Conservation (phyloP, 345 rosid species). For the Arabidopsis suecica region DNA sequence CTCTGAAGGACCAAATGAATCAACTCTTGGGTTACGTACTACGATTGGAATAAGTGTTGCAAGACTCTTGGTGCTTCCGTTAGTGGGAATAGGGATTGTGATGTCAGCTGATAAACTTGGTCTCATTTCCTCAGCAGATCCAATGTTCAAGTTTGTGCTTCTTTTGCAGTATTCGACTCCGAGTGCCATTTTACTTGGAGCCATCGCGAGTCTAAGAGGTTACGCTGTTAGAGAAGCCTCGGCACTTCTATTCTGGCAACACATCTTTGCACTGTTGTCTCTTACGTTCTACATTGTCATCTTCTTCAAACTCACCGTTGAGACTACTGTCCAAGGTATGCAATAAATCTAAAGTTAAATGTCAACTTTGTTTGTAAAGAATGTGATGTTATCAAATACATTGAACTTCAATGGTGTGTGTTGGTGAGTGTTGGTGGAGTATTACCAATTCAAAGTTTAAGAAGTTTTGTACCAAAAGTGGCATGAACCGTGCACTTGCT, state of each 20-base stretch:
- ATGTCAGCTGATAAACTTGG: conserved; percentile 59
- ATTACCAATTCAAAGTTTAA: neutral
- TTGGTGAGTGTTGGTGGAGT: conserved; percentile 17
- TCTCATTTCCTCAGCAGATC: conserved; percentile 60
- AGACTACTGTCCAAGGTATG: conserved; percentile 27
- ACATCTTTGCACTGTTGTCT: conserved; percentile 74
- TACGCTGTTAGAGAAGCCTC: conserved; percentile 90
- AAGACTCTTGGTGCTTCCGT: conserved; percentile 85
- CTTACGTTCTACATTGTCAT: conserved; percentile 70
- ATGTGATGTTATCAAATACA: conserved; percentile 9
- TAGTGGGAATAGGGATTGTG: conserved; percentile 77
- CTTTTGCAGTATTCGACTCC: conserved; percentile 91
- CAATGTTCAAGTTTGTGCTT: conserved; percentile 82
- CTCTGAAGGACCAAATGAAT: conserved; percentile 88
- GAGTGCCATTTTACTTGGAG: conserved; percentile 89
- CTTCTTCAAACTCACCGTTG: conserved; percentile 67
- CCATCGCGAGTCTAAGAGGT: conserved; percentile 88
- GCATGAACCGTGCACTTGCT: conserved; percentile 29
- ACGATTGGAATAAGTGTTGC: conserved; percentile 75
- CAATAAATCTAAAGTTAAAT: neutral
- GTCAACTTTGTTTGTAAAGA: conserved; percentile 1
- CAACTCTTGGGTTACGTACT: conserved; percentile 78
- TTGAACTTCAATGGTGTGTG: conserved; percentile 7
- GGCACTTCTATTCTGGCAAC: conserved; percentile 96
- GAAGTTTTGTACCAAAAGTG: conserved; percentile 16